These are phyloP conservation scores for Tricladium varicosporioides DNA, from an alignment of 2,329 filamentous ascomycete species.

Conservation along the genomic window DNA sequence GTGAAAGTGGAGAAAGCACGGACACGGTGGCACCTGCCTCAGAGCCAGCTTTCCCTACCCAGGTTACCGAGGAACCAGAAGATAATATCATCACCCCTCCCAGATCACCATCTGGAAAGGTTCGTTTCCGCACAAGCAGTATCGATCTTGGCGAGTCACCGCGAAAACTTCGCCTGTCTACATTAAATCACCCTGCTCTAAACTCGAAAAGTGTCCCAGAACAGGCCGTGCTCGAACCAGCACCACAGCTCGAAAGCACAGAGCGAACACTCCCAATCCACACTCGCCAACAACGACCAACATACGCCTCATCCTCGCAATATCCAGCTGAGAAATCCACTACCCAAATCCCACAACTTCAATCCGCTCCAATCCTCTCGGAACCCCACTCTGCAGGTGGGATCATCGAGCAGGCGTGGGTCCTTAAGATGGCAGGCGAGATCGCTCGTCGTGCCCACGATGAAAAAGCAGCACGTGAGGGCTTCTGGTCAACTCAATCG, in stretches of 20 bases:
- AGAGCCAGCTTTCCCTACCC: constrained; percentile 54
- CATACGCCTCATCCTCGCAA: constrained; percentile 9
- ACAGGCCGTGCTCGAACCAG: constrained; percentile 17
- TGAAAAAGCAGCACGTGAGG: constrained; percentile 60
- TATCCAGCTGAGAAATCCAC: constrained; percentile 25
- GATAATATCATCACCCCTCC: constrained; percentile 54
- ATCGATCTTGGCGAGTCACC: constrained; percentile 39
- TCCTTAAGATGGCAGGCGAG: constrained; percentile 90
- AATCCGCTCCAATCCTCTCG: constrained; percentile 21
- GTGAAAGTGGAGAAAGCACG: constrained; percentile 47
- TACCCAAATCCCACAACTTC: constrained; percentile 12
- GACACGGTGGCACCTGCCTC: constrained; percentile 59
- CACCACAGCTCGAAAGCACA: constrained; percentile 13
- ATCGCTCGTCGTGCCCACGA: constrained; percentile 86
- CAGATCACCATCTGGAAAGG: constrained; percentile 41
- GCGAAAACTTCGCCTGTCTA: constrained; percentile 23
- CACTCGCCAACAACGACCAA: constrained; percentile 19
- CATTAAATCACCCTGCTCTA: constrained; percentile 15
- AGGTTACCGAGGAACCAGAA: constrained; percentile 59
- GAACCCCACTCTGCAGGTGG: constrained; percentile 29
- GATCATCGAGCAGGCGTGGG: constrained; percentile 65
- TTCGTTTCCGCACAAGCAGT: constrained; percentile 34
- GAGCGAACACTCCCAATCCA: constrained; percentile 19
- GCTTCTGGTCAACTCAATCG: constrained; percentile 41
- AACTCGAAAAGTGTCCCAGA: constrained; percentile 19